A percentile compares a stretch with the other conserved stretches of the same genome.
These are phyloP conservation scores for Blakeslea trispora DNA, from an alignment of 371 early-diverging fungal genomes.

Conservation along the genomic window DNA sequence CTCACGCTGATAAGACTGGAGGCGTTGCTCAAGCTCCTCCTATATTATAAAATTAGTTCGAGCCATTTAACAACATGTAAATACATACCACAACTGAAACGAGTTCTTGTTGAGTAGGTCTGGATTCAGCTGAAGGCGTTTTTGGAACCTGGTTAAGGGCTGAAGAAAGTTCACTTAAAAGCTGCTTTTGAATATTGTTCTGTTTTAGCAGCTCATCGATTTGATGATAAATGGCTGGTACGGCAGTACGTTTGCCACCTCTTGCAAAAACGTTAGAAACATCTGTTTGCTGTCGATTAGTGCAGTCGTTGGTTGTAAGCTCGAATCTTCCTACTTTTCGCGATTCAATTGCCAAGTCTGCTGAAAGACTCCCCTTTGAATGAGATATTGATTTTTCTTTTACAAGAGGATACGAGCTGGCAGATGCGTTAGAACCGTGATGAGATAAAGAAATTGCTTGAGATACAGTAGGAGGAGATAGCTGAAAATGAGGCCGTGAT, in stretches of 20 bases:
- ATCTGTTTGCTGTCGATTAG: background rate
- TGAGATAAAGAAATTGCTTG: constrained; percentile 20
- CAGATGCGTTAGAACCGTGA: constrained; percentile 21
- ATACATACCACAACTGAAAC: constrained; percentile 14
- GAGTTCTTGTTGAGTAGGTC: constrained; percentile 4
- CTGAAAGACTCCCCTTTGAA: background rate
- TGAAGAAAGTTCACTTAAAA: constrained; percentile 26
- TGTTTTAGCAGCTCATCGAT: constrained; percentile 38
- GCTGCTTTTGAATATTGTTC: constrained; percentile 38
- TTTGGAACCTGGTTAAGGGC: constrained; percentile 4
- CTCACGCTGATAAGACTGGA: constrained; percentile 49
- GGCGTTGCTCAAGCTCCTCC: constrained; percentile 44
- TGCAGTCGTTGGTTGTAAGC: constrained; percentile 13
- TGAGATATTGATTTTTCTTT: background rate
- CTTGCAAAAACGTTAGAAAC: background rate
- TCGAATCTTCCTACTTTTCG: constrained; percentile 37
- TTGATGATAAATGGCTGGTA: constrained; percentile 25
- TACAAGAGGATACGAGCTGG: background rate
- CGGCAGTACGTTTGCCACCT: constrained; percentile 1
- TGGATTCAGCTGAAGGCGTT: background rate
- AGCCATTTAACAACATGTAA: background rate
- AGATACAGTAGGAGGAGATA: constrained; percentile 12
- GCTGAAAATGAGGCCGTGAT: constrained; percentile 9
- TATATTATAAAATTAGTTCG: too few relatives aligned
- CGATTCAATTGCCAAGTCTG: constrained; percentile 13